Conservation (phyloP, 2,329 filamentous ascomycete species). For the Emergomyces orientalis region DNA sequence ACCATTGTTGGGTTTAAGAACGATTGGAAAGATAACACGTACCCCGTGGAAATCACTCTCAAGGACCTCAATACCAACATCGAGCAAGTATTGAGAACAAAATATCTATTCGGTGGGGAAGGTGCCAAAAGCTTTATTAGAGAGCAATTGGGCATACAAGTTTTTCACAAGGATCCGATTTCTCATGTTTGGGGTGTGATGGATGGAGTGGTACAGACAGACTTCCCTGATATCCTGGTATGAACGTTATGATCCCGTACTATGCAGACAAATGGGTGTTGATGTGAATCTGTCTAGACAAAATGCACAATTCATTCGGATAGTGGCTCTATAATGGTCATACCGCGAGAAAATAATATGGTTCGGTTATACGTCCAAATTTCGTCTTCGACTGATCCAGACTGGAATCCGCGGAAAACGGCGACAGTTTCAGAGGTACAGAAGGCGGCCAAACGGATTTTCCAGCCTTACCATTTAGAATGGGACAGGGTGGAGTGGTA, state of each 20-base stretch:
- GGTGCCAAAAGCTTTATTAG: slow-evolving; percentile 59
- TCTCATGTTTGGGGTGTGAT: slow-evolving; percentile 71
- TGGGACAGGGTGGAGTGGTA: slow-evolving; percentile 60
- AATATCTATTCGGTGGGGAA: slow-evolving; percentile 64
- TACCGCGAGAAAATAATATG: slow-evolving; percentile 56
- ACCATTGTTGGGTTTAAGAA: slow-evolving; percentile 54
- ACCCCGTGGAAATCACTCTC: slow-evolving; percentile 52
- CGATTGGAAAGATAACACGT: slow-evolving; percentile 57
- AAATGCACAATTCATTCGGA: slow-evolving; percentile 64
- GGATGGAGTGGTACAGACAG: slow-evolving; percentile 61
- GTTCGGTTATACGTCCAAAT: slow-evolving; percentile 48
- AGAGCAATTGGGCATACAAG: slow-evolving; percentile 41
- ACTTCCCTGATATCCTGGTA: slow-evolving; percentile 73
- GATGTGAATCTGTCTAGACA: slow-evolving; percentile 9
- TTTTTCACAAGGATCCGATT: slow-evolving; percentile 60
- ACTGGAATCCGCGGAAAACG: slow-evolving; percentile 53
- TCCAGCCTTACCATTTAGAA: slow-evolving; percentile 51
- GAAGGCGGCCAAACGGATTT: slow-evolving; percentile 47
- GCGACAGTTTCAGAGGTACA: slow-evolving; percentile 53
- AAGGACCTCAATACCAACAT: slow-evolving; percentile 37
- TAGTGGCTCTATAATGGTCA: slow-evolving; percentile 72
- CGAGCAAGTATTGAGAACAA: slow-evolving; percentile 47
- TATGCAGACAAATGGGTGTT: neutral
- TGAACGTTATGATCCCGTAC: slow-evolving; percentile 39
- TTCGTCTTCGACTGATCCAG: slow-evolving; percentile 51